Conservation (phyloP, 2,329 filamentous ascomycete genomes). For the Ophiostoma australiae region DNA sequence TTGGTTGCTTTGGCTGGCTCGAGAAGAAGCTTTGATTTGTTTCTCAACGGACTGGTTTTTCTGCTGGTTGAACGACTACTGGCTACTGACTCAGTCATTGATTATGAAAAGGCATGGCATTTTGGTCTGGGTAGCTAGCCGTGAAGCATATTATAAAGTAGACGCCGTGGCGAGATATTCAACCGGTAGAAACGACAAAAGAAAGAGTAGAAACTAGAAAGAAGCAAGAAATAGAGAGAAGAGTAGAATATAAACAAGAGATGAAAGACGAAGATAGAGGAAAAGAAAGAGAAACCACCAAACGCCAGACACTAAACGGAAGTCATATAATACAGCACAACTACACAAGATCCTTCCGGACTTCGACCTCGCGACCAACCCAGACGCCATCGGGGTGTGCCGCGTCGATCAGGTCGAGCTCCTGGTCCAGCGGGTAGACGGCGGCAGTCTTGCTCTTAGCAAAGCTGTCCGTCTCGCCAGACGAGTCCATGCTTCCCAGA, state of each 20-base stretch:
- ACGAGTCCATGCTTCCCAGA: constrained; percentile 10
- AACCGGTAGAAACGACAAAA: neutral
- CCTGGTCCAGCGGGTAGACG: constrained; percentile 27
- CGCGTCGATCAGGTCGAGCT: constrained; percentile 29
- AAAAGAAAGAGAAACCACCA: neutral
- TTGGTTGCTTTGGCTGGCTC: no score
- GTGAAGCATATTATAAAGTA: neutral
- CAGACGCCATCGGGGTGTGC: constrained; percentile 22
- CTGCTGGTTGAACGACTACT: no score
- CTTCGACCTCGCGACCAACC: constrained; percentile 28
- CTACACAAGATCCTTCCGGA: constrained; percentile 20
- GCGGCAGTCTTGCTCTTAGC: constrained; percentile 22
- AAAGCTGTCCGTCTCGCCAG: constrained; percentile 16
- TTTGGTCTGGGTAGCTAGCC: neutral
- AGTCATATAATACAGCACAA: neutral
- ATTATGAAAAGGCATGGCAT: neutral
- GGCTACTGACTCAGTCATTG: neutral
- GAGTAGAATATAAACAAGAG: neutral
- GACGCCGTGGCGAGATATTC: neutral
- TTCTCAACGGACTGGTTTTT: no score
- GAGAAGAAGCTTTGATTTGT: no score
- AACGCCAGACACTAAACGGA: neutral
- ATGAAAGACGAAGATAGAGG: no score
- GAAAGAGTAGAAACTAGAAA: neutral
- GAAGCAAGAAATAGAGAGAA: neutral